Conservation (phyloP, 495 filamentous ascomycete species). For the Penicillium dipodomyicola region DNA sequence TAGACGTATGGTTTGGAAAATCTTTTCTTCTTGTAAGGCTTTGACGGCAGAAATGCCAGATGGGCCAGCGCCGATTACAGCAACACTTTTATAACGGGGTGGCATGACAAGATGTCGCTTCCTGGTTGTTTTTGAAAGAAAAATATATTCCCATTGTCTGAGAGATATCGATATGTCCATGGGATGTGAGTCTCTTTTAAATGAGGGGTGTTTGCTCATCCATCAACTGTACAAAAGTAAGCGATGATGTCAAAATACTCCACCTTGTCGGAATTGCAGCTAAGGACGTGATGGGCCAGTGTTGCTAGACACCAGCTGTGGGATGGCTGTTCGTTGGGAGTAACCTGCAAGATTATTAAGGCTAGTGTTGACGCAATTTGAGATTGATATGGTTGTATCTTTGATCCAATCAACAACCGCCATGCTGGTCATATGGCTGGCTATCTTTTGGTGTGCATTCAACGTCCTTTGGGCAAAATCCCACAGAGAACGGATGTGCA, state of each 20-base stretch:
- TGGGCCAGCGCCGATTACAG: too few relatives aligned
- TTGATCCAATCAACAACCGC: neutral
- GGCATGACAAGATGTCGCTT: too few relatives aligned
- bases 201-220: neutral
- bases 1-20: too few relatives aligned
- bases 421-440: neutral
- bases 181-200: slow-evolving; percentile 1
- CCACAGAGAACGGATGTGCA: neutral
- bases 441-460: neutral
- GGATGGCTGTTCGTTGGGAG: neutral
- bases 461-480: neutral
- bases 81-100: too few relatives aligned
- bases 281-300: neutral
- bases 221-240: neutral
- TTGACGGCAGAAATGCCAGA: too few relatives aligned
- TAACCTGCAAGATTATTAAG: neutral
- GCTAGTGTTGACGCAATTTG: slow-evolving; percentile 10
- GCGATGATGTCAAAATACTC: slow-evolving; percentile 14
- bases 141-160: too few relatives aligned
- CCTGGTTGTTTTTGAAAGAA: too few relatives aligned
- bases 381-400: neutral
- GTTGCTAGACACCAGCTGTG: neutral
- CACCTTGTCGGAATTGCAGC: slow-evolving; percentile 16
- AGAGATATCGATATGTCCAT: too few relatives aligned
- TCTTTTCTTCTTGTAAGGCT: too few relatives aligned